Percentiles rank a stretch among this genome's conserved stretches.
phyloP scores from a whole-genome alignment of 1,284 basidiomycete genomes.

The Marasmius fiardii region DNA sequence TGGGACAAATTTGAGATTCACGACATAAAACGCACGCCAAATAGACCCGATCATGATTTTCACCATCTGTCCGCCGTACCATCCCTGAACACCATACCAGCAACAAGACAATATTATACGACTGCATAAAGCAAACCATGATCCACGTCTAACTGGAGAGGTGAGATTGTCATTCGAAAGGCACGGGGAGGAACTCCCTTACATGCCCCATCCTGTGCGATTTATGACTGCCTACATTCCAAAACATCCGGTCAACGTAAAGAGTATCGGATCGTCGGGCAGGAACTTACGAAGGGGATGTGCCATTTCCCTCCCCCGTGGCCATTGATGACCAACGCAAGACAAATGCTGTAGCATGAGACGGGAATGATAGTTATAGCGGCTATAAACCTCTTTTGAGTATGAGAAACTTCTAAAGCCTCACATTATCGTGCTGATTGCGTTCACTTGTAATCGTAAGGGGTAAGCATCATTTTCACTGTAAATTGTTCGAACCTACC shows the following conservation, averaged over 20 bases:
- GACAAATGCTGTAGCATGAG: constrained; percentile 18
- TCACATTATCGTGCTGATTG: constrained; percentile 8
- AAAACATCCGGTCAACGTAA: background rate
- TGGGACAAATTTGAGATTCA: background rate
- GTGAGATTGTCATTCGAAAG: background rate
- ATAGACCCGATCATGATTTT: constrained; percentile 31
- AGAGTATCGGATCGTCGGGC: background rate
- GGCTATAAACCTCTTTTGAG: background rate
- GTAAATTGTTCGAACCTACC: constrained; percentile 16
- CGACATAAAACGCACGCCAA: constrained; percentile 25
- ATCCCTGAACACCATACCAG: constrained; percentile 27
- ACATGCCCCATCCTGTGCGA: constrained; percentile 27
- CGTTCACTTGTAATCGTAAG: constrained; percentile 4
- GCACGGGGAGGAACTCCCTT: constrained; percentile 4
- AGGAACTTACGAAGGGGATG: constrained; percentile 24
- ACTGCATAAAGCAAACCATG: constrained; percentile 24
- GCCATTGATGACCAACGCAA: constrained; percentile 24
- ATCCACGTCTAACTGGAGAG: constrained; percentile 19
- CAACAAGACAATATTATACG: constrained; percentile 29
- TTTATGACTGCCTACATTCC: constrained; percentile 23
- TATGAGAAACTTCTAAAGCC: background rate
- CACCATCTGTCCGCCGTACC: constrained; percentile 30
- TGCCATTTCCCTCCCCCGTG: constrained; percentile 29
- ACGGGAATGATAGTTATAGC: background rate
- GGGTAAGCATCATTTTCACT: background rate